Evolutionary conservation across 129 eudicot genomes (phyloP).

Genomic region (Arctium lappa): DNA sequence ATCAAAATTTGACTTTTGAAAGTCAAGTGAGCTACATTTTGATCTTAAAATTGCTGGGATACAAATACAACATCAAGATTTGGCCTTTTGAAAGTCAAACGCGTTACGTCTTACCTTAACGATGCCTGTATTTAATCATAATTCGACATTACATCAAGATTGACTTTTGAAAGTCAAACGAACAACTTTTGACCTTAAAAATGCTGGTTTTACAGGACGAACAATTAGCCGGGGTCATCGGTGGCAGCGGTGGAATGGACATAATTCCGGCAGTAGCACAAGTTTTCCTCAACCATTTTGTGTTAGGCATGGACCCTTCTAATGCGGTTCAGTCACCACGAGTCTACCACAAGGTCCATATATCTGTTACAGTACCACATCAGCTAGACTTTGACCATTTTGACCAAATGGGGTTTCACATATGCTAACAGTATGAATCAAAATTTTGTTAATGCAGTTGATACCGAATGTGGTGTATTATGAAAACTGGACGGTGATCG

Average conservation of each 20-base stretch:
- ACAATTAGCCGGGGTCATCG: constrained; percentile 86
- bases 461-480: constrained; percentile 65
- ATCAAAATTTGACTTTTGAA: too few relatives aligned
- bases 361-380: background rate
- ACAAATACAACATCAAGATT: too few relatives aligned
- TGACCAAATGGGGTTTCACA: background rate
- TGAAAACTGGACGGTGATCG: constrained; percentile 77
- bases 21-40: too few relatives aligned
- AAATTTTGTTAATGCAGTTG: constrained; percentile 45
- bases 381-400: background rate
- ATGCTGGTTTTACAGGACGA: constrained; percentile 45
- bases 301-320: constrained; percentile 80
- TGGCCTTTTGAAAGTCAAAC: too few relatives aligned
- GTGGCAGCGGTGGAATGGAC: constrained; percentile 89
- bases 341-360: constrained; percentile 78
- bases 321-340: constrained; percentile 77
- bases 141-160: background rate
- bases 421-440: background rate
- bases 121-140: background rate
- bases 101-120: too few relatives aligned
- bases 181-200: constrained; percentile 1
- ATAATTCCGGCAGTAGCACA: constrained; percentile 88
- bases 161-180: background rate
- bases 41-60: too few relatives aligned
- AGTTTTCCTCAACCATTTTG: constrained; percentile 80